phyloP scores from a whole-genome alignment of 1,139 yeast genomes.

The Candida dubliniensis region DNA sequence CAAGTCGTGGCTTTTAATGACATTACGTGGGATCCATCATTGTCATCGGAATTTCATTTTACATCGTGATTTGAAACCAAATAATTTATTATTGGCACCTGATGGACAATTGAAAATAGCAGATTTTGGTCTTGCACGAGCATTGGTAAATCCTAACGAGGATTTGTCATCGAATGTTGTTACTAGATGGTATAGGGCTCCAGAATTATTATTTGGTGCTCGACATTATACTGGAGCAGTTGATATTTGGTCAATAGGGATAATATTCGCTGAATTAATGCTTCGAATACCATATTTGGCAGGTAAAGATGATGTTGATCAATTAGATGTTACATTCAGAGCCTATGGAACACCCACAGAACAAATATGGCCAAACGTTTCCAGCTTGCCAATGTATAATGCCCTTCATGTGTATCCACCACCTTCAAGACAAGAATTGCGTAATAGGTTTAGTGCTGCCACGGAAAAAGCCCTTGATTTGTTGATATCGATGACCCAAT shows the following conservation, averaged over 20 bases:
- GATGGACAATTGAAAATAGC: constrained; percentile 88
- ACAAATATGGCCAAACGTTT: constrained; percentile 87
- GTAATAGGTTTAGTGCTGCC: constrained; percentile 88
- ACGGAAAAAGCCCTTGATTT: constrained; percentile 81
- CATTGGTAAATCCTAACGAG: constrained; percentile 76
- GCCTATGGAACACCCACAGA: constrained; percentile 97
- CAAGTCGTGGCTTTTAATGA: constrained; percentile 93
- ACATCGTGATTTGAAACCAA: constrained; percentile 88
- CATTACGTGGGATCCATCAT: constrained; percentile 89
- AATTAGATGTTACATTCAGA: constrained; percentile 83
- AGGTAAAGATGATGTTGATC: constrained; percentile 87
- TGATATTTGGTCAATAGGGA: constrained; percentile 93
- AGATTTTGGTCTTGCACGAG: constrained; percentile 94
- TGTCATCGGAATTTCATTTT: constrained; percentile 88
- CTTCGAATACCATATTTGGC: constrained; percentile 92
- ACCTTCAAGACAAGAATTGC: constrained; percentile 78
- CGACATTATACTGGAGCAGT: constrained; percentile 84
- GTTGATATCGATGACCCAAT: constrained; percentile 67
- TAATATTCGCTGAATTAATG: constrained; percentile 96
- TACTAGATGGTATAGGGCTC: constrained; percentile 96
- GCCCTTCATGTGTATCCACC: constrained; percentile 74
- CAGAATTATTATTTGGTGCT: constrained; percentile 87
- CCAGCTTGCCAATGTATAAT: constrained; percentile 73
- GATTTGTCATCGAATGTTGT: constrained; percentile 90
- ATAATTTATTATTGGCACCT: constrained; percentile 79